Base-by-base conservation (phyloP, 495 filamentous ascomycete genomes). In the Entonaema liquescens region DNA sequence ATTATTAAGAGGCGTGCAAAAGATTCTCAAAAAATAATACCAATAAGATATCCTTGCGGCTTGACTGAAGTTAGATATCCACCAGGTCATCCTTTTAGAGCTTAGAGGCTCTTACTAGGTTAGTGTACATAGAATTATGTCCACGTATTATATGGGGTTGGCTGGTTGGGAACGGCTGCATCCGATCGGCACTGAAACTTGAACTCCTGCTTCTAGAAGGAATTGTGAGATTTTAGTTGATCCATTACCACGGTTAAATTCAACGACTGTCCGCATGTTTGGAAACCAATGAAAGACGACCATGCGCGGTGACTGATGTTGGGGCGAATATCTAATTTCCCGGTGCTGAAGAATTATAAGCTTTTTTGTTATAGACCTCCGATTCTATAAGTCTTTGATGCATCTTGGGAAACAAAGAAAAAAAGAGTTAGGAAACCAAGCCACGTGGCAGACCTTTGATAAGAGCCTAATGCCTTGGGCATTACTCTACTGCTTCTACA, bases 221-320 rank as follows among this genome's bases (percentile, higher is more conserved):
- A 35, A 6, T 56, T 38, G 54, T 36, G 21, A 57, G 33, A 57
- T 33, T 36, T 35, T 36, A 36, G 33, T 38, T 23, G 19, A 19
- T 36, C 19, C 28, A 23, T 36, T 57, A 36, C 29, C 31, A 57
- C 54, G 29, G 29, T 36, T 23, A 57, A 23, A 57, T 57, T 53
- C 25, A 17, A 36, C 29, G 29, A 23, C 31, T 33, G 12, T 36
- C 52, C 52, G 11, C 11, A 33, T 4, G 54, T 38, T 57, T 38
- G 54, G 54, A 38, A 57, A 36, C 54, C 54, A 57, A 57, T 57
- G 29, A 38, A 17, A 57, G 31, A n/a, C 54, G 29, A 57, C 19
- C 38, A 36, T 36, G 13, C 4, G 26, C 1, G 29, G 54, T 23
- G 21, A 40, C 33, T 23, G n/a, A 19, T 19, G 54, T 29, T 21